Conservation (phyloP, 2,329 filamentous ascomycete genomes). For the Macrophomina tecta region DNA sequence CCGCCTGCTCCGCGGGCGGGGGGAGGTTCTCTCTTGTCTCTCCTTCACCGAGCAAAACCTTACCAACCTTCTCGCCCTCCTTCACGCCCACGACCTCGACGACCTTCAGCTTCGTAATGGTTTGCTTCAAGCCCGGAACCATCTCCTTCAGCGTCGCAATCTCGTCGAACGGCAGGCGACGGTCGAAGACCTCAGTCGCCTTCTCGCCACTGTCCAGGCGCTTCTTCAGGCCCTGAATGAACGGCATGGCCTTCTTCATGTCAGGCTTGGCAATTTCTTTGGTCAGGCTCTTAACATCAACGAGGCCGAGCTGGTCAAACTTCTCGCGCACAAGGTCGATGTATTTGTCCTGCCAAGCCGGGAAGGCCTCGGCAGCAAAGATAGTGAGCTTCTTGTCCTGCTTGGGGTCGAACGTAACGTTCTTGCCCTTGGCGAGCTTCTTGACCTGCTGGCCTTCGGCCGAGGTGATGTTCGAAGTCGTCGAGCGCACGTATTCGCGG, state of each 20-base stretch:
- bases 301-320: slow-evolving; percentile 68
- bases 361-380: slow-evolving; percentile 79
- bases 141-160: slow-evolving; percentile 76
- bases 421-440: slow-evolving; percentile 92
- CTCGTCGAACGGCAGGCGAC: slow-evolving; percentile 89
- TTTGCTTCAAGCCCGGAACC: slow-evolving; percentile 78
- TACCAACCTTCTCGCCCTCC: slow-evolving; percentile 71
- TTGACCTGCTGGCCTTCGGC: slow-evolving; percentile 84
- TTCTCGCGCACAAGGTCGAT: slow-evolving; percentile 77
- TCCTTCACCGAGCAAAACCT: slow-evolving; percentile 61
- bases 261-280: slow-evolving; percentile 82
- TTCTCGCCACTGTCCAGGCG: slow-evolving; percentile 74
- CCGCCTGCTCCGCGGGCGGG: slow-evolving; percentile 71
- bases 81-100: slow-evolving; percentile 76
- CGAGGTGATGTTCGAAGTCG: slow-evolving; percentile 78
- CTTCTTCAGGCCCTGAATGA: slow-evolving; percentile 86
- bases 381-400: slow-evolving; percentile 91
- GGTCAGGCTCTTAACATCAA: slow-evolving; percentile 82
- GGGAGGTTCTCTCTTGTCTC: slow-evolving; percentile 65
- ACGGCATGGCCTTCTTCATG: slow-evolving; percentile 98
- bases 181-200: slow-evolving; percentile 73
- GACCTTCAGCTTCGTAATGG: slow-evolving; percentile 69
- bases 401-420: slow-evolving; percentile 82
- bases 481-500: slow-evolving; percentile 79
- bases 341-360: slow-evolving; percentile 90